Evolutionary conservation across 179 eudicot species (phyloP).

Genomic region (Actinidia arguta): DNA sequence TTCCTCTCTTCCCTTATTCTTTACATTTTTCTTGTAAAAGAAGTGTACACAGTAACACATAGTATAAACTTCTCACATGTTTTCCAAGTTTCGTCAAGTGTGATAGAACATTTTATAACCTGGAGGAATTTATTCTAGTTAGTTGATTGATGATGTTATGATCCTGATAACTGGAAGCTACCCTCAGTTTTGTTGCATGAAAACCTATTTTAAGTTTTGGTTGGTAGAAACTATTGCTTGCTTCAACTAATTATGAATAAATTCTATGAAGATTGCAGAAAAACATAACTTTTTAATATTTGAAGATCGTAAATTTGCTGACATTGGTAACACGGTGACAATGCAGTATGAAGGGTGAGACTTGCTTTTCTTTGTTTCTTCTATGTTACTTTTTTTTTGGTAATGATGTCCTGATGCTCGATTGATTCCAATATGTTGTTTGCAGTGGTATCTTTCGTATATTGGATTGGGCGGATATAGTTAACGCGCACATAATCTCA

Average conservation of each 20-base stretch:
- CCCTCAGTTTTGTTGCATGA: neutral
- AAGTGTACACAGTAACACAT: neutral
- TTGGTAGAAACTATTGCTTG: neutral
- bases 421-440: conserved; percentile 10
- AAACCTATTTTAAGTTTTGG: neutral
- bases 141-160: neutral
- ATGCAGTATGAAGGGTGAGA: conserved; percentile 96
- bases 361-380: neutral
- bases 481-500: conserved; percentile 71
- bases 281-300: conserved; percentile 91
- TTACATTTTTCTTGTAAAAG: neutral
- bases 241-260: neutral
- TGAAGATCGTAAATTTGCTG: conserved; percentile 97
- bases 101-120: neutral
- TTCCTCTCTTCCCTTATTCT: neutral
- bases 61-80: neutral
- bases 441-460: conserved; percentile 83
- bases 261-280: conserved; percentile 77
- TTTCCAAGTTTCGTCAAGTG: neutral
- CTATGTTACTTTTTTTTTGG: neutral
- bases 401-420: neutral
- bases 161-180: neutral
- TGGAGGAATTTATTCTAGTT: neutral
- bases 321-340: conserved; percentile 93
- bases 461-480: conserved; percentile 93